phyloP scores from a whole-genome alignment of 2,329 filamentous ascomycete species.

The Colletotrichum magnum region DNA sequence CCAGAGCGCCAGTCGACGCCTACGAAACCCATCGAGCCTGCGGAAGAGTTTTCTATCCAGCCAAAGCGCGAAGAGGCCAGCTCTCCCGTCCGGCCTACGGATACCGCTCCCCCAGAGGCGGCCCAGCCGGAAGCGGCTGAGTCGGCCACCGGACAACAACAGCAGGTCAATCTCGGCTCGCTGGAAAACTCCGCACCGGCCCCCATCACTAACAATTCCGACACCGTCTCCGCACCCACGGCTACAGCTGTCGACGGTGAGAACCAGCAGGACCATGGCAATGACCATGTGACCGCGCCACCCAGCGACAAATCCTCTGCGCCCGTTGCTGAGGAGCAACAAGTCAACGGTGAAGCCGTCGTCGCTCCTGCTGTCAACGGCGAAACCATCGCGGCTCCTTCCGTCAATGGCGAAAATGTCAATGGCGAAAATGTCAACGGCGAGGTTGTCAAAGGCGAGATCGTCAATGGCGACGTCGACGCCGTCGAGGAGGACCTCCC shows the following conservation, averaged over 20 bases:
- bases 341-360: not conserved
- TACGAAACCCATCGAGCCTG: not conserved
- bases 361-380: not conserved
- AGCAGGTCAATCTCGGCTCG: slow-evolving; percentile 11
- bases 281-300: slow-evolving; percentile 1
- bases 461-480: slow-evolving; percentile 22
- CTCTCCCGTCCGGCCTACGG: slow-evolving; percentile 32
- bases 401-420: not conserved
- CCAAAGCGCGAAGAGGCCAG: slow-evolving; percentile 35
- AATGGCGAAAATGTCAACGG: not conserved
- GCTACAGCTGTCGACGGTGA: not conserved
- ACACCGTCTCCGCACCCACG: not conserved
- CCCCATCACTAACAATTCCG: slow-evolving; percentile 12
- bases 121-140: slow-evolving; percentile 34
- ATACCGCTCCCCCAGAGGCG: slow-evolving; percentile 21
- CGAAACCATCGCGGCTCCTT: not conserved
- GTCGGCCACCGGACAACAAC: slow-evolving; percentile 16
- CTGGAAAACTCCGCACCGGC: slow-evolving; percentile 32
- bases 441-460: slow-evolving; percentile 19
- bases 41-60: slow-evolving; percentile 27
- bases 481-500: slow-evolving; percentile 1
- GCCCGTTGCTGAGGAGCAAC: not conserved
- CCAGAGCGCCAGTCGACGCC: slow-evolving; percentile 5
- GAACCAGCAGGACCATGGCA: not conserved
- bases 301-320: slow-evolving; percentile 1